These are phyloP conservation scores for Cladosporium velox DNA, from an alignment of 2,329 filamentous ascomycete genomes.

Conservation along the genomic window DNA sequence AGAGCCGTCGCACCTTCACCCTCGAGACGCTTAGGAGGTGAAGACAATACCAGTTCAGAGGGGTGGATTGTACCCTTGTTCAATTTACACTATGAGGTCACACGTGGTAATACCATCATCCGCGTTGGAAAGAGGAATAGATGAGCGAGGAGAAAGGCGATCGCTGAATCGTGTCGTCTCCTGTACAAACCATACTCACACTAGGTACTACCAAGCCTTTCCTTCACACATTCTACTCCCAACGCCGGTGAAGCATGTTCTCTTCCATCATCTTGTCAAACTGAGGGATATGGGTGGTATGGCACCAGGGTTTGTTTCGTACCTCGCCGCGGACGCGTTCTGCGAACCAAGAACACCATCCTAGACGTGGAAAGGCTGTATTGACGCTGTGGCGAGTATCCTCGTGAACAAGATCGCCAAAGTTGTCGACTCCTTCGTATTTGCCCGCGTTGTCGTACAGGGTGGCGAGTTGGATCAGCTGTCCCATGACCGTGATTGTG, in stretches of 20 bases:
- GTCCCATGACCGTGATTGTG: not conserved
- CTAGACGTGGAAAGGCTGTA: not conserved
- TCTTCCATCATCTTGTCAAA: constrained; percentile 6
- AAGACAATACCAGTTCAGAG: not conserved
- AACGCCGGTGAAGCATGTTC: not conserved
- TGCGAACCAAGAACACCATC: not conserved
- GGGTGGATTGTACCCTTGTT: too few species aligned
- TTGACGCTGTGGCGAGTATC: constrained; percentile 3
- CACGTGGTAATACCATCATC: too few species aligned
- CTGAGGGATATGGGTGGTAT: constrained; percentile 2
- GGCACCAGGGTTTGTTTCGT: constrained; percentile 3
- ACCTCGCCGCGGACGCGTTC: not conserved
- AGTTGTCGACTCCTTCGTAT: not conserved
- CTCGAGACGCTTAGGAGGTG: not conserved
- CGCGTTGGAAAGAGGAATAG: too few species aligned
- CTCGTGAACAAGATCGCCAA: not conserved
- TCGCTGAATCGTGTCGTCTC: too few species aligned
- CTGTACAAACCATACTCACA: too few species aligned
- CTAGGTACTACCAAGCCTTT: not conserved
- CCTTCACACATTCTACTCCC: not conserved
- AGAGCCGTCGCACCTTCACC: not conserved
- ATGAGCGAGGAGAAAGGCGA: too few species aligned
- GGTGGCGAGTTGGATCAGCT: constrained; percentile 5
- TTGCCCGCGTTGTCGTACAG: constrained; percentile 3
- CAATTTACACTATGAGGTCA: too few species aligned